Evolutionary conservation across 2,329 filamentous ascomycete species (phyloP), one percentile per base, ranked within the genome.

Genomic region (Lasiodiplodia gonubiensis): DNA sequence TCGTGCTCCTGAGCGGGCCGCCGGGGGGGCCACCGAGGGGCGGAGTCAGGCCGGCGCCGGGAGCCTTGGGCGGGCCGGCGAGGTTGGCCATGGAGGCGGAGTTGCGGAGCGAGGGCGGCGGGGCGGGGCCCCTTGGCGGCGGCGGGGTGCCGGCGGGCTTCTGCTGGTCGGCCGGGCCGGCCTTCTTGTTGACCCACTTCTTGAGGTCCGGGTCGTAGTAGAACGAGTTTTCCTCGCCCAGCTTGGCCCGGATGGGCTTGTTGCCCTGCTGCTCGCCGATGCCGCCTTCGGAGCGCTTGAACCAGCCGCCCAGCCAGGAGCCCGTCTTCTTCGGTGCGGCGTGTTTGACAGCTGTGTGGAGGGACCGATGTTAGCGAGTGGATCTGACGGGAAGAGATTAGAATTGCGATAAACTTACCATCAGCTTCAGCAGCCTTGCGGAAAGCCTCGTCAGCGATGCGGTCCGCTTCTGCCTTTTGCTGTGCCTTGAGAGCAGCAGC

Each of bases 101-200:
- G 63, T 71, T 80, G 55, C 84, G 78, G 67, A 88, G 89, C 2
- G 30, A 33, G 7, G 30, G 30, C 30, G 30, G 30, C 76, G 48
- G 71, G 70, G 18, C 76, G 67, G 78, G 84, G 69, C 81, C 84
- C 66, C 82, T 83, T 0, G 94, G 94, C 4, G 93, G 94, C 1
- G 95, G 94, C 1, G 94, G 92, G 0, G 93, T 89, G 55, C 82
- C 81, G 30, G 82, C 79, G 27, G 84, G 77, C 35, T 86, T 83
- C 70, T 88, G 86, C 30, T 85, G 82, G 10, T 91, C 89, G 8
- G 87, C 86, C 16, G 82, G 82, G 14, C 90, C 90, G 12, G 88
- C 88, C 77, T 97, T 97, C 84, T 97, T 97, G 83, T 99, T 98
- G 77, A 99, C 86, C 96, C 96, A 99, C 77, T 95, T 93, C 83